A percentile compares a stretch with the other conserved stretches of the same genome.
Evolutionary conservation across 2,329 filamentous ascomycete species (phyloP).

Genomic region (Lachnellula willkommii): DNA sequence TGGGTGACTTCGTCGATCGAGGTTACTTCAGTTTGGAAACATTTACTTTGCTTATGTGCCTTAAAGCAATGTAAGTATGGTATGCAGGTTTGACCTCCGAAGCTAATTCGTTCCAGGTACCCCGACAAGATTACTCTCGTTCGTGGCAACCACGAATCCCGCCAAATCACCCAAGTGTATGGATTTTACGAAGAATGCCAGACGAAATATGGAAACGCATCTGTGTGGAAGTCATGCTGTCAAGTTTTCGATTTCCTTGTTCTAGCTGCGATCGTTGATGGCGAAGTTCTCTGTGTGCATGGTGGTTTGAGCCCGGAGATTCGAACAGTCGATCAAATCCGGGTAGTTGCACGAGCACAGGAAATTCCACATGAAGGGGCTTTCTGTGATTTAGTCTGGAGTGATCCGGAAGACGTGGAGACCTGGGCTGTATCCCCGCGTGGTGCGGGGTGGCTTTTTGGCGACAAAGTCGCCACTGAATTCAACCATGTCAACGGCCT

Average conservation of each 20-base stretch:
- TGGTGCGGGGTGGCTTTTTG: constrained; percentile 52
- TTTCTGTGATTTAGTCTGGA: constrained; percentile 74
- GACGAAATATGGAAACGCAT: constrained; percentile 71
- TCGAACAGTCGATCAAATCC: constrained; percentile 68
- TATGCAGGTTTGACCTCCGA: not conserved
- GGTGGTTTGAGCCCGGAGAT: constrained; percentile 69
- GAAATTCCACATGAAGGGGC: constrained; percentile 74
- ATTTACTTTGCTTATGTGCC: constrained; percentile 65
- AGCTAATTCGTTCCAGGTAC: constrained; percentile 44
- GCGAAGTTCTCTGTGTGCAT: constrained; percentile 68
- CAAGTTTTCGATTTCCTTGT: constrained; percentile 75
- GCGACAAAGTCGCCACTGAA: constrained; percentile 66
- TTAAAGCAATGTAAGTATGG: constrained; percentile 60
- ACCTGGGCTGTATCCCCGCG: constrained; percentile 65
- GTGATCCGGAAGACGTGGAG: constrained; percentile 66
- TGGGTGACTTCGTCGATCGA: constrained; percentile 69
- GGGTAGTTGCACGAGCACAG: constrained; percentile 67
- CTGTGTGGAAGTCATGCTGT: constrained; percentile 74
- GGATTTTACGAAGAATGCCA: constrained; percentile 75
- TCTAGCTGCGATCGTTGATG: constrained; percentile 67
- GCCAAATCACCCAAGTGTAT: constrained; percentile 73
- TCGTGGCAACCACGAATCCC: constrained; percentile 70
- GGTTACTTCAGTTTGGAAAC: constrained; percentile 72
- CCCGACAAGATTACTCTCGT: constrained; percentile 69
- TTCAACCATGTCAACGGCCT: constrained; percentile 74